Base-by-base conservation (phyloP, 352 stramenopile species). In the Phytophthora citricola region DNA sequence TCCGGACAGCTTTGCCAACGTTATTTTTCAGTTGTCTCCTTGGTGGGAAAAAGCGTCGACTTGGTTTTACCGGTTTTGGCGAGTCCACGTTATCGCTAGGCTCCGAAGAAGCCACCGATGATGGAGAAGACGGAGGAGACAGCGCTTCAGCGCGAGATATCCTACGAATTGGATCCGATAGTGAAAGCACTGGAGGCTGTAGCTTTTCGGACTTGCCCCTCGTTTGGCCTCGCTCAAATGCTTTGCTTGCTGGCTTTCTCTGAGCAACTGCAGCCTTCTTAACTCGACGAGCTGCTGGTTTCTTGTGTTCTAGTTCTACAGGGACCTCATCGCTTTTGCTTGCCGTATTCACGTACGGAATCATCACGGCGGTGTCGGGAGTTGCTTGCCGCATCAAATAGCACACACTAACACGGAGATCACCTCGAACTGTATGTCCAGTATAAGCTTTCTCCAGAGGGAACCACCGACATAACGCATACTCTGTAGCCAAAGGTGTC, bases 381-480 rank as follows among this genome's bases (percentile, higher is more conserved):
- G 14, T 62, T 44, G 43, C 38, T 59, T 51, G 61, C 0, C 75
- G 71, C 70, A 78, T 82, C 6, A 83, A 59, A 29, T 80, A 77
- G 29, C 57, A 47, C 20, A 87, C 63, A 27, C 61, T 63, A 17
- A 87, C 49, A 4, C 75, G 75, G 11, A 89, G 51, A 36, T 88
- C 79, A 44, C 79, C 79, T 27, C 77, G 66, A n/a, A 50, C 60
- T n/a, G 53, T 57, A n/a, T 75, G 73, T 3, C 70, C 77, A 7
- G 58, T 47, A 29, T 51, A 50, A 7, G 63, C 50, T 39, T 69
- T 77, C 32, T 87, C 78, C 1, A 91, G 66, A 3, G 82, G 82
- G 47, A 91, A 89, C 82, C 82, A 91, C 11, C 82, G 73, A 17
- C 57, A 84, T 51, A 91, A 76, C 0, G 71, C 67, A 50, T 81